Base-by-base conservation (phyloP, 1,284 basidiomycete species). In the Mycena citricolor region DNA sequence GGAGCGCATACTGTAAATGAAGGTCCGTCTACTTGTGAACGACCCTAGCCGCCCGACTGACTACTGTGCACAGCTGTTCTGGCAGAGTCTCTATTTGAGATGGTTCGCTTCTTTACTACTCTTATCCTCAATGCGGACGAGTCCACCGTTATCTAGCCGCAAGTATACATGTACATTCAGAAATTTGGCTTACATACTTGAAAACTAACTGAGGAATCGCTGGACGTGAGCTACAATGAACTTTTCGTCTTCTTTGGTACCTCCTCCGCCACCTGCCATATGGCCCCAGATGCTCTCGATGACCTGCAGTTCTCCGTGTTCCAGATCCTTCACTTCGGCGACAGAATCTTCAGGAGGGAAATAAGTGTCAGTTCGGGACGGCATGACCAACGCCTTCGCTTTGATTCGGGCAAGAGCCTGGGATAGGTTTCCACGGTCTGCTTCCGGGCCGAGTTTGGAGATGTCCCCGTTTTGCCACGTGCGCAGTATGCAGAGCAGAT, bases 1-100 rank as follows among this genome's bases (percentile, higher is more conserved):
- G 74, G 74, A 4, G 68, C 82, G 21, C 87, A 89, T 60, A 86
- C 86, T 1, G 76, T 83, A 29, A 76, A 83, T 49, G 81, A 84
- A 67, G 65, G 74, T 69, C 52, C 53, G 67, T 55, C 8, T 17
- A 17, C 1, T 7, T 4, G 11, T 23, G 5, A 11, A 10, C 47
- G 16, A 5, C 37, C 36, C 8, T 7, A 39, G 26, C 20, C 11
- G 22, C 1, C 19, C 31, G 36, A 26, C 32, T 40, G 25, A 47
- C 19, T 10, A 35, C 30, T 20, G 13, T 8, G 46, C 28, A 14
- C 34, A 74, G 65, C 58, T 44, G 57, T 68, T 39, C 46, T 57
- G n/a, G 59, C 62, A 5, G 68, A 71, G 45, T 44, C 63, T 1
- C 69, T 71, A 34, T 45, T 74, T 44, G 74, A 75, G 51, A 67